Evolutionary conservation across 176 grass and related monocot genomes (phyloP).

Genomic region (Lolium perenne): DNA sequence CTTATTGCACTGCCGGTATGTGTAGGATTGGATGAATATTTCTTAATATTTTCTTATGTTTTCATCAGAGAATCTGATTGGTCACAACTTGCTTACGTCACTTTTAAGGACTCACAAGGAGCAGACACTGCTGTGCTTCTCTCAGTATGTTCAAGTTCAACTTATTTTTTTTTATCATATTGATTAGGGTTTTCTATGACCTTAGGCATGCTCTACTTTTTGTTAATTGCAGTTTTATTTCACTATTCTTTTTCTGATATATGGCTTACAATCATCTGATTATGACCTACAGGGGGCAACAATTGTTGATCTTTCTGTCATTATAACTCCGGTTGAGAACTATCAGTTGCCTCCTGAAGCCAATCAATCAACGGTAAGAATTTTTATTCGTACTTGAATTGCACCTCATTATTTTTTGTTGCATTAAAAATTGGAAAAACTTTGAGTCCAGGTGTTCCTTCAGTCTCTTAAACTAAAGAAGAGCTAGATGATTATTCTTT

Average conservation of each 20-base stretch:
- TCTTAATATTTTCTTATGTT: slow-evolving; percentile 34
- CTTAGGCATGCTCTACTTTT: slow-evolving; percentile 23
- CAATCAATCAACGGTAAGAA: slow-evolving; percentile 59
- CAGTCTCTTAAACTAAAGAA: not conserved
- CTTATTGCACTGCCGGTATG: slow-evolving; percentile 17
- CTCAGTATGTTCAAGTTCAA: slow-evolving; percentile 63
- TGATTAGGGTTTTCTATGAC: not conserved
- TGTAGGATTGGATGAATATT: slow-evolving; percentile 27
- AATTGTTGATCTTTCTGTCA: slow-evolving; percentile 83
- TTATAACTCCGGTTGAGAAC: slow-evolving; percentile 77
- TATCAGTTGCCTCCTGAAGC: slow-evolving; percentile 85
- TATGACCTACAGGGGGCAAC: slow-evolving; percentile 79
- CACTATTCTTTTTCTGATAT: slow-evolving; percentile 7
- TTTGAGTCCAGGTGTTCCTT: not conserved
- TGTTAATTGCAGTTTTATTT: slow-evolving; percentile 10
- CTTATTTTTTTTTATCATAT: slow-evolving; percentile 9
- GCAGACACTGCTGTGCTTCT: slow-evolving; percentile 97
- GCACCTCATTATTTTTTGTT: slow-evolving; percentile 15
- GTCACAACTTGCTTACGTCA: slow-evolving; percentile 91
- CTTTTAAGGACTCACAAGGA: slow-evolving; percentile 90
- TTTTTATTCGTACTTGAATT: not conserved
- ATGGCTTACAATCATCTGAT: slow-evolving; percentile 18
- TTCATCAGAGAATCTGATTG: slow-evolving; percentile 79
- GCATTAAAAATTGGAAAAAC: not conserved
- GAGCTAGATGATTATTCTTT: not conserved